Evolutionary conservation across 495 filamentous ascomycete species (phyloP).

Genomic region (Penicillium parvum): DNA sequence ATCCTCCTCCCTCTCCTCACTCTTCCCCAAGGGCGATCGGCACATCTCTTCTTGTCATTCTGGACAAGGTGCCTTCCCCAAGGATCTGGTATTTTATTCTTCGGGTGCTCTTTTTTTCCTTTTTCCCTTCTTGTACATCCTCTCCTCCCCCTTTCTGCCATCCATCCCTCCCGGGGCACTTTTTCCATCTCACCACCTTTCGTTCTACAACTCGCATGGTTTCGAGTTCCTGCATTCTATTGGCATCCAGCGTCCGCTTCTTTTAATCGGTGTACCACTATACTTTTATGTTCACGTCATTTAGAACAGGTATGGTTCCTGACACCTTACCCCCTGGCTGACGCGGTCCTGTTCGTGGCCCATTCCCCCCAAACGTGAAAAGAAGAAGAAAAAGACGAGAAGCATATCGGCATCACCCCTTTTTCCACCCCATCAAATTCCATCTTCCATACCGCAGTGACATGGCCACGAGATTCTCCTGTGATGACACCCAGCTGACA

Average conservation of each 20-base stretch:
- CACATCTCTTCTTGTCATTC: conserved; percentile 27
- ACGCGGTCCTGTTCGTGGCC: conserved; percentile 22
- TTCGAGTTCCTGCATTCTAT: conserved; percentile 35
- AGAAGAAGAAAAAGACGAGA: conserved; percentile 11
- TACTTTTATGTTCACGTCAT: conserved; percentile 31
- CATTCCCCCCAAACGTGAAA: conserved; percentile 6
- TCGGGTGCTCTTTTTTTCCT: conserved; percentile 14
- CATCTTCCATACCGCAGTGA: conserved; percentile 1
- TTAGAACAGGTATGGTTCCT: conserved; percentile 36
- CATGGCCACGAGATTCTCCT: background rate
- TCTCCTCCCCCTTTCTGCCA: conserved; percentile 16
- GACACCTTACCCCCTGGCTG: conserved; percentile 18
- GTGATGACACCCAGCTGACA: conserved; percentile 12
- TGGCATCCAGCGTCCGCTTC: conserved; percentile 24
- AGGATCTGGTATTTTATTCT: conserved; percentile 27
- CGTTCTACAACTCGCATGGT: conserved; percentile 33
- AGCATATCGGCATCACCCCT: conserved; percentile 8
- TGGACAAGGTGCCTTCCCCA: conserved; percentile 23
- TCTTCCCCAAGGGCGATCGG: conserved; percentile 18
- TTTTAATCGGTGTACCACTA: conserved; percentile 38
- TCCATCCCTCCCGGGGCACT: conserved; percentile 7
- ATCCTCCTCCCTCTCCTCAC: conserved; percentile 10
- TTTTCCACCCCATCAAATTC: conserved; percentile 13
- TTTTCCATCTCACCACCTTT: conserved; percentile 30
- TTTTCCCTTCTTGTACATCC: conserved; percentile 35